These are phyloP conservation scores for Pyrenophora graminea DNA, from an alignment of 2,329 filamentous ascomycete species.

Conservation along the genomic window DNA sequence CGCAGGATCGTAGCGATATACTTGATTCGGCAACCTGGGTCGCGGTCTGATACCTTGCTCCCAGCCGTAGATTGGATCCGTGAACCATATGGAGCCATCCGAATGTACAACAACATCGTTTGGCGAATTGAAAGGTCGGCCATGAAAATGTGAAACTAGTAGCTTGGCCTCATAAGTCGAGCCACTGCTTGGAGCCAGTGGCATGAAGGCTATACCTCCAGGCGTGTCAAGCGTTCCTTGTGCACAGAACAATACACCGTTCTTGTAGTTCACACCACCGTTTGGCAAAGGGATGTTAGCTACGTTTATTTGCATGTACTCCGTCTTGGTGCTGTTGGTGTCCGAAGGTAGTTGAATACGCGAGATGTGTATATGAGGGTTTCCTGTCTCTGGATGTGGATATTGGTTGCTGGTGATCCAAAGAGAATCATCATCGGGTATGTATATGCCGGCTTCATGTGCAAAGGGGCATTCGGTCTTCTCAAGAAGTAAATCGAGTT, in stretches of 20 bases:
- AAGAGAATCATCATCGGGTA: conserved; percentile 36
- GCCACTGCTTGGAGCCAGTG: conserved; percentile 21
- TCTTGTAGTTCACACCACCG: conserved; percentile 37
- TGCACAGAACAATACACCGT: conserved; percentile 40
- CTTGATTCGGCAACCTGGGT: conserved; percentile 30
- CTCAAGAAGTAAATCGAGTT: conserved; percentile 18
- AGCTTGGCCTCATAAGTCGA: conserved; percentile 10
- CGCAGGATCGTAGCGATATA: conserved; percentile 47
- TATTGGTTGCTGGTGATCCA: conserved; percentile 49
- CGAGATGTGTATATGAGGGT: conserved; percentile 25
- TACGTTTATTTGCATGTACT: conserved; percentile 11
- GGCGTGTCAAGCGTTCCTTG: conserved; percentile 37
- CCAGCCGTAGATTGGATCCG: conserved; percentile 45
- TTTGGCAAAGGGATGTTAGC: conserved; percentile 25
- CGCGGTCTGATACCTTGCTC: conserved; percentile 29
- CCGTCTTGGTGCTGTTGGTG: not conserved
- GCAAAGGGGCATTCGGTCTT: conserved; percentile 69
- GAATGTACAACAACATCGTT: conserved; percentile 48
- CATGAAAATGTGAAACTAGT: conserved; percentile 50
- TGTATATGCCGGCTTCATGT: conserved; percentile 54
- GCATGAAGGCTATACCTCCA: conserved; percentile 39
- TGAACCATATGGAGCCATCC: conserved; percentile 53
- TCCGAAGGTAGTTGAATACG: conserved; percentile 15
- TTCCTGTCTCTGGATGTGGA: conserved; percentile 13
- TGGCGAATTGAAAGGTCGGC: conserved; percentile 49